Conservation (phyloP, 208 protist genomes). For the Acanthamoeba sp. region DNA sequence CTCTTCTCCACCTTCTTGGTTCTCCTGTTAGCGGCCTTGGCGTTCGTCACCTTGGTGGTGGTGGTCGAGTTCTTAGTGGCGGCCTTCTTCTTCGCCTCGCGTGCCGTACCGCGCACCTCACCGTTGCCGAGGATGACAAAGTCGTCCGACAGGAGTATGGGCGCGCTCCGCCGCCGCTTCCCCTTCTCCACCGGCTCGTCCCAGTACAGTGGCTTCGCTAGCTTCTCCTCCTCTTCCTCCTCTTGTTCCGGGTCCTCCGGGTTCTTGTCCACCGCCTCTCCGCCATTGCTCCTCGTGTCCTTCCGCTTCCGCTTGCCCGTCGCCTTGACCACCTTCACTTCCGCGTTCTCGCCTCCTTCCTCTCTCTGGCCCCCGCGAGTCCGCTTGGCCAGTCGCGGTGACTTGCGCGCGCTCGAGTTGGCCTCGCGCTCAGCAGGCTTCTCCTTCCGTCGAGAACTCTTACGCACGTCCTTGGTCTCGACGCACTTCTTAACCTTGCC, state of each 20-base stretch:
- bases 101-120: neutral
- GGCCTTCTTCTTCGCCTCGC: neutral
- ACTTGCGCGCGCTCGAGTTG: neutral
- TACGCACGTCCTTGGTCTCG: neutral
- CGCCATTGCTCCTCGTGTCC: neutral
- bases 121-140: constrained; percentile 40
- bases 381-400: neutral
- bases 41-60: neutral
- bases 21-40: neutral
- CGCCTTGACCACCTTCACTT: neutral
- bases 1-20: neutral
- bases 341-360: neutral
- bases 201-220: constrained; percentile 9
- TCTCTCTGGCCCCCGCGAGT: neutral
- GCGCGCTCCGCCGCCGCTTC: neutral
- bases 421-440: neutral
- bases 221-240: neutral
- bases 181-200: constrained; percentile 26
- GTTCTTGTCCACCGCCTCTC: neutral
- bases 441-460: neutral
- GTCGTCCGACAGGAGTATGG: constrained; percentile 6
- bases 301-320: neutral
- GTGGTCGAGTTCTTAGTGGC: neutral
- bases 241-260: neutral
- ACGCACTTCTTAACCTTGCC: neutral